Evolutionary conservation across 148 eudicot species (phyloP), one percentile per base, ranked within the genome.

Genomic region (Simmondsia chinensis): DNA sequence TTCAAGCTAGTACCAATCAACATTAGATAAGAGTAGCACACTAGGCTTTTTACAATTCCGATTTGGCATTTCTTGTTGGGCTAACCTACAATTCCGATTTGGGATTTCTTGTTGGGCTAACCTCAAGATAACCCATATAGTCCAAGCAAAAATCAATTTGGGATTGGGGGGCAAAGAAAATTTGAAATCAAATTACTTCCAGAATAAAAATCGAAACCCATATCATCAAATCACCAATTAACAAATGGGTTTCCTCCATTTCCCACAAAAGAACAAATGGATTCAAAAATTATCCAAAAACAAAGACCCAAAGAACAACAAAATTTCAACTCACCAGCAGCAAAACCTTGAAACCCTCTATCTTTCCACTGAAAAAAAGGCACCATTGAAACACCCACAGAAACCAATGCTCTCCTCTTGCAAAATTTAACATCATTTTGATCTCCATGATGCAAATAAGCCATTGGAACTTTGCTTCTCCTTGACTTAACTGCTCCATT

Each of bases 351-450:
- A 42, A 62, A 29, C 31, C 63, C 70, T 16, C 30, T 29, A 20
- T 57, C 68, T 29, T 59, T 74, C 52, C 68, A 53, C 5, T 64
- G 68, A 35, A 79, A 49, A 44, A 87, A 44, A 1, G 89, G 91
- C 32, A 80, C 44, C 41, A 75, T 45, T 14, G 83, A 75, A 33
- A 77, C 16, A 42, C 96, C 94, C 63, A 88, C 49, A 36, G 77
- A 44, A 19, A 77, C 34, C 42, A 80, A 39, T 6, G 68, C 71
- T 61, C 80, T 77, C 64, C 87, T 70, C 21, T 59, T 59, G 41
- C 51, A 64, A 31, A 43, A 56, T 49, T 39, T 54, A 21, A 43
- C 20, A 14, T 59, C 63, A 31, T 60, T 50, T 17, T 69, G 52
- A 30, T 39, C 50, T 45, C 56, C 56, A 2, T 23, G 62, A 9